Percentiles rank a stretch among this genome's conserved stretches.
Evolutionary conservation across 352 stramenopile genomes (phyloP).

Genomic region (Phytophthora litchii): DNA sequence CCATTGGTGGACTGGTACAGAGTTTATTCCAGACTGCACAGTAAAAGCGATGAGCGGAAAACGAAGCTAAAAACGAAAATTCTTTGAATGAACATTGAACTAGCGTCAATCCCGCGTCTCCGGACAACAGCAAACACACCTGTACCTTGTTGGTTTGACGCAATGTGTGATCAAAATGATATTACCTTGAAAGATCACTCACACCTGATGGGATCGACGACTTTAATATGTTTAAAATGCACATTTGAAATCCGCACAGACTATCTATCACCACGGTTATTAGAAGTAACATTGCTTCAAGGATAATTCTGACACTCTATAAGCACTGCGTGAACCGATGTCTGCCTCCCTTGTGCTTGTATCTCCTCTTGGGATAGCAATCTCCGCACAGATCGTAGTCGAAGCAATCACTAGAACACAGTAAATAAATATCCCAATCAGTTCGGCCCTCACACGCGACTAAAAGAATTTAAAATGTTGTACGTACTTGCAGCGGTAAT

Average conservation of each 20-base stretch:
- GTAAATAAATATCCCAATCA: background rate
- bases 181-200: no score
- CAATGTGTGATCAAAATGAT: no score
- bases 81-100: no score
- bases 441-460: background rate
- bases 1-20: no score
- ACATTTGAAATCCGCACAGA: conserved; percentile 3
- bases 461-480: no score
- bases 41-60: no score
- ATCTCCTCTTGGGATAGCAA: conserved; percentile 51
- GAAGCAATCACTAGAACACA: conserved; percentile 63
- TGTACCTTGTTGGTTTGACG: background rate
- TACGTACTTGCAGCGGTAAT: conserved; percentile 47
- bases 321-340: conserved; percentile 48
- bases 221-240: conserved; percentile 6
- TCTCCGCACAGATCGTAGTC: conserved; percentile 72
- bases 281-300: conserved; percentile 11
- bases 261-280: conserved; percentile 18
- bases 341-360: conserved; percentile 42
- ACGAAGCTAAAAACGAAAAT: no score
- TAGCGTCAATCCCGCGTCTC: no score
- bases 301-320: conserved; percentile 30
- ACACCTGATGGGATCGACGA: no score
- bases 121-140: no score
- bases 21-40: no score